Evolutionary conservation across 148 eudicot species (phyloP), one percentile per base, ranked within the genome.

Genomic region (Silene conica): DNA sequence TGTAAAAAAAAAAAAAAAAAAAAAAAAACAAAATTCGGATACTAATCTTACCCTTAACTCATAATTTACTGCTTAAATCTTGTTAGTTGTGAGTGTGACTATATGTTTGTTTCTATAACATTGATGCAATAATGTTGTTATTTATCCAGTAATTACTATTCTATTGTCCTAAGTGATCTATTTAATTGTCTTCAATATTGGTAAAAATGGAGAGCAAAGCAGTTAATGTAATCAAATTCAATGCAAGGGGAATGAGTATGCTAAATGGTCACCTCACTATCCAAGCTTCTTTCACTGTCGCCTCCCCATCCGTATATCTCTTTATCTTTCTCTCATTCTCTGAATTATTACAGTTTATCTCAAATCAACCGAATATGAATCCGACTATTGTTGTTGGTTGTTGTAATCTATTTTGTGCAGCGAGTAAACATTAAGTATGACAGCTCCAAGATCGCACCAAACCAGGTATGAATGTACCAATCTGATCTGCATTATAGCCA

Each of bases 141-240:
- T 26, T 6, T 26, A 26, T 55, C 4, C 56, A 26, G 1, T 0
- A 21, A 26, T 41, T 14, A 9, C 38, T 3, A 34, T 34, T 34
- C 38, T 3, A 34, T 34, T 34, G 41, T 34, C 41, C 41, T 25
- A 8, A 11, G 41, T 6, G 28, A 14, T 26, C 16, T 9, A 60
- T 45, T 43, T 61, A 67, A 19, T 16, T 73, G 21, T 1, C 15
- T 14, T 20, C 63, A 6, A 79, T 15, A 70, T 79, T 43, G 25
- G 67, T 70, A 75, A 67, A 84, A 83, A 86, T 88, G 98, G 96
- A 93, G 98, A 86, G 88, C 61, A 90, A 93, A 93, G 96, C 98
- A 87, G 94, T 89, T 26, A 93, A 93, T 76, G 85, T 86, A 78
- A 80, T 93, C 80, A 81, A 78, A 80, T 93, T 93, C 89, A 90